A percentile compares a stretch with the other conserved stretches of the same genome.
Evolutionary conservation across 164 flowering plant species (phyloP).

Genomic region (Akebia trifoliata): DNA sequence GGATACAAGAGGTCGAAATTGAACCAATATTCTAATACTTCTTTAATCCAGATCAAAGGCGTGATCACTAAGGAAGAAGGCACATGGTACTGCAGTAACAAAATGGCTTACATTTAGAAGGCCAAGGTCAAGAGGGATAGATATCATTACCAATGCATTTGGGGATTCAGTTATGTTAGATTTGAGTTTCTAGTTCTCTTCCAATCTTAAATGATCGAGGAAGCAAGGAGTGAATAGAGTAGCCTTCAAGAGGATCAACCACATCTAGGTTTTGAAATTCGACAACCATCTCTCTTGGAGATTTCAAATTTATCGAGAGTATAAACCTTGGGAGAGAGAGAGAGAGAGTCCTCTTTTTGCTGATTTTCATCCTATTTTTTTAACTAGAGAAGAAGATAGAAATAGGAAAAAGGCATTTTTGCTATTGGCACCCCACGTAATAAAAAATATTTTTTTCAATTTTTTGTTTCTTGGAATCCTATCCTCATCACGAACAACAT

Average conservation of each 20-base stretch:
- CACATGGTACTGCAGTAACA: neutral
- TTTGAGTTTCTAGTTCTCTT: slow-evolving; percentile 10
- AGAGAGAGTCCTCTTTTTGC: too few relatives aligned
- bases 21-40: slow-evolving; percentile 5
- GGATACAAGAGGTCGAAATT: slow-evolving; percentile 8
- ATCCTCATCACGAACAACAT: too few relatives aligned
- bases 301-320: neutral
- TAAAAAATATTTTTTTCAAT: too few relatives aligned
- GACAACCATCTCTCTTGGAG: slow-evolving; percentile 19
- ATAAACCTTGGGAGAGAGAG: slow-evolving; percentile 15
- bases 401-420: too few relatives aligned
- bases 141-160: slow-evolving; percentile 2
- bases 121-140: slow-evolving; percentile 4
- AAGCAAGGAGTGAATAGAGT: slow-evolving; percentile 29
- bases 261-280: too few relatives aligned
- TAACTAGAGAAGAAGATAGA: too few relatives aligned
- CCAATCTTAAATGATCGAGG: slow-evolving; percentile 31
- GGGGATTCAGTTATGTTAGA: slow-evolving; percentile 4
- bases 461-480: too few relatives aligned
- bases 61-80: slow-evolving; percentile 4
- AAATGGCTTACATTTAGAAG: slow-evolving; percentile 6
- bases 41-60: slow-evolving; percentile 4
- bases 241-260: slow-evolving; percentile 37
- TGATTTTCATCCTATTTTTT: too few relatives aligned
- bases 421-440: too few relatives aligned